Conservation (phyloP, 176 grass and related monocot species). For the Thalia dealbata region DNA sequence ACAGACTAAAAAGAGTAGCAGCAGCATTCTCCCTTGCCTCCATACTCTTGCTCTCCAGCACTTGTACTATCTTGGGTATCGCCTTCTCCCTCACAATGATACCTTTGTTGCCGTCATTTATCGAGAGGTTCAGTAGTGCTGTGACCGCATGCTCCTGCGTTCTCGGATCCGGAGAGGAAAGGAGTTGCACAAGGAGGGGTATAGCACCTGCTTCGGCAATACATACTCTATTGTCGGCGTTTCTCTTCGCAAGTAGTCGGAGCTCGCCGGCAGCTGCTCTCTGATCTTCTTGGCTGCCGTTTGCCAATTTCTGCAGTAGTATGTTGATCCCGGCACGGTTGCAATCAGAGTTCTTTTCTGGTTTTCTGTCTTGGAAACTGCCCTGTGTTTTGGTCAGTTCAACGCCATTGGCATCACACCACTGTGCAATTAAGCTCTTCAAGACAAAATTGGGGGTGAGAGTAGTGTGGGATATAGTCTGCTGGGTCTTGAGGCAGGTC, state of each 20-base stretch:
- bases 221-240: slow-evolving; percentile 78
- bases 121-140: slow-evolving; percentile 88
- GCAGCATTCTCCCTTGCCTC: slow-evolving; percentile 97
- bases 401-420: slow-evolving; percentile 88
- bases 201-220: slow-evolving; percentile 83
- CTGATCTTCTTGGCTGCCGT: slow-evolving; percentile 55
- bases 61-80: slow-evolving; percentile 77
- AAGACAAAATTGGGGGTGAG: slow-evolving; percentile 87
- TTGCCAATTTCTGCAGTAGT: slow-evolving; percentile 57
- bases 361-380: slow-evolving; percentile 40
- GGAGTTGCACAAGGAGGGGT: slow-evolving; percentile 64
- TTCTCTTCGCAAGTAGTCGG: slow-evolving; percentile 88
- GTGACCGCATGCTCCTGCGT: slow-evolving; percentile 92
- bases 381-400: slow-evolving; percentile 61
- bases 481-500: slow-evolving; percentile 85
- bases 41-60: slow-evolving; percentile 80
- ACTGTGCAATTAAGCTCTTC: slow-evolving; percentile 86
- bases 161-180: slow-evolving; percentile 65
- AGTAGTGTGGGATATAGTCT: slow-evolving; percentile 48
- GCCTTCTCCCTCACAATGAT: slow-evolving; percentile 64
- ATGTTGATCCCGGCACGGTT: slow-evolving; percentile 47
- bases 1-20: slow-evolving; percentile 80
- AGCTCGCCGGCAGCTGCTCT: slow-evolving; percentile 87
- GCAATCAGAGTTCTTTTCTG: slow-evolving; percentile 46
- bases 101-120: slow-evolving; percentile 77